Base-by-base conservation (phyloP, 805 yeast genomes). In the Tetrapisispora arboricola region DNA sequence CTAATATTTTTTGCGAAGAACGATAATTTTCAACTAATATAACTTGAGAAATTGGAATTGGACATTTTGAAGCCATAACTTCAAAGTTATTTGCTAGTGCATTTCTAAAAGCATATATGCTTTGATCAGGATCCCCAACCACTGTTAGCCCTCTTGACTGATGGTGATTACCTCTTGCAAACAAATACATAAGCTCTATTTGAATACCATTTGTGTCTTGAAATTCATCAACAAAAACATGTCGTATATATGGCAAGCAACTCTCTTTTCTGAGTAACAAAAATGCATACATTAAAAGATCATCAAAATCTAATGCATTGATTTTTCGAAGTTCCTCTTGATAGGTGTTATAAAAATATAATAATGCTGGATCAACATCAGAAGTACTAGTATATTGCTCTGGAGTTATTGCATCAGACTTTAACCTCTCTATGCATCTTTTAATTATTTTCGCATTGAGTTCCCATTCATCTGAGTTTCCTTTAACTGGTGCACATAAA, bases 101-200 rank as follows among this genome's bases (percentile, higher is more conserved):
- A 51, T 80, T 78, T 45, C 97, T 67, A 50, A 90, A 90, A 0
- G 81, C 86, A 58, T 92, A 90, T 18, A 90, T 90, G 54, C 94
- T 80, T 60, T 90, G 98, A 59, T 92, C 96, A 0, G 96, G 95
- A 55, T 90, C 98, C 1, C 98, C 98, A 2, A 90, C 96, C 1
- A 87, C 79, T 0, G 96, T 84, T 8, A 90, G 71, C 43, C 79
- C 79, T 45, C 76, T 57, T 28, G 66, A 68, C 16, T 54, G 39
- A 16, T 61, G 57, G 3, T 59, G 51, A 30, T 71, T 65, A 43
- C 65, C 66, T 11, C 55, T 53, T 0, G 79, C 68, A 25, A 82
- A 61, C 4, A 66, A 63, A 45, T 71, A 71, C 67, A 85, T 72
- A 35, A 92, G 64, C 41, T 76, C 74, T 47, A 86, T 67, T 56